These are phyloP conservation scores for Leccinum griseonigrum DNA, from an alignment of 1,284 basidiomycete genomes.

Conservation along the genomic window DNA sequence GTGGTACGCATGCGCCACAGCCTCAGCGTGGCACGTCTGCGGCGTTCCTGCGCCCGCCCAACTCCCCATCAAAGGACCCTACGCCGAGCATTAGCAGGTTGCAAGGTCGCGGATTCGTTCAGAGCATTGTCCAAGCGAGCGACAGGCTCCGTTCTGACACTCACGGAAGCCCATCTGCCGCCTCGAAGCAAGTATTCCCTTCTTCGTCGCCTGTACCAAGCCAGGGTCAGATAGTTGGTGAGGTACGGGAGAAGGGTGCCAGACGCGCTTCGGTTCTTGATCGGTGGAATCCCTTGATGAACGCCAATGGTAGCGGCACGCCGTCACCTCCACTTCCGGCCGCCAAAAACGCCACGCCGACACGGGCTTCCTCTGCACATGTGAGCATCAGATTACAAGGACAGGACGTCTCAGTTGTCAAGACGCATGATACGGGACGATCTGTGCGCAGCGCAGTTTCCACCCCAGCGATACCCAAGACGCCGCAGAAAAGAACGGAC, in stretches of 20 bases:
- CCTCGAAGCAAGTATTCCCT: conserved; percentile 22
- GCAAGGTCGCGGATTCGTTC: conserved; percentile 81
- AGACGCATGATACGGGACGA: conserved; percentile 31
- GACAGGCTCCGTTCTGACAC: conserved; percentile 44
- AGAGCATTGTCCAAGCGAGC: conserved; percentile 72
- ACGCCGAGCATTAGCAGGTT: conserved; percentile 78
- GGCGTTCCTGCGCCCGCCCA: conserved; percentile 55
- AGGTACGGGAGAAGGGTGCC: conserved; percentile 31
- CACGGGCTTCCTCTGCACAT: conserved; percentile 17
- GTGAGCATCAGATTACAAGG: conserved; percentile 17
- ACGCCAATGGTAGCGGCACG: conserved; percentile 11
- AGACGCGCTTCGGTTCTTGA: conserved; percentile 60
- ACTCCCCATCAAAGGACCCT: conserved; percentile 54
- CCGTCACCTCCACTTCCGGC: conserved; percentile 37
- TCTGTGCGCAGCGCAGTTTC: conserved; percentile 28
- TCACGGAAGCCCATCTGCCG: conserved; percentile 22
- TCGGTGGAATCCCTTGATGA: conserved; percentile 54
- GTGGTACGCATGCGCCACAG: conserved; percentile 49
- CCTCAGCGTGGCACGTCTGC: conserved; percentile 50
- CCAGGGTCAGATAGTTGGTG: conserved; percentile 25
- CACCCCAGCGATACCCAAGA: conserved; percentile 29
- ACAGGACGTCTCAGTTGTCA: conserved; percentile 21
- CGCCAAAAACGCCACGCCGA: conserved; percentile 34
- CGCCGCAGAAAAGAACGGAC: conserved; percentile 25
- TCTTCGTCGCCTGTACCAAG: conserved; percentile 36